Percentiles rank a stretch among this genome's conserved stretches.
phyloP scores from a whole-genome alignment of 1,139 yeast genomes.

The Saccharomyces pastorianus region DNA sequence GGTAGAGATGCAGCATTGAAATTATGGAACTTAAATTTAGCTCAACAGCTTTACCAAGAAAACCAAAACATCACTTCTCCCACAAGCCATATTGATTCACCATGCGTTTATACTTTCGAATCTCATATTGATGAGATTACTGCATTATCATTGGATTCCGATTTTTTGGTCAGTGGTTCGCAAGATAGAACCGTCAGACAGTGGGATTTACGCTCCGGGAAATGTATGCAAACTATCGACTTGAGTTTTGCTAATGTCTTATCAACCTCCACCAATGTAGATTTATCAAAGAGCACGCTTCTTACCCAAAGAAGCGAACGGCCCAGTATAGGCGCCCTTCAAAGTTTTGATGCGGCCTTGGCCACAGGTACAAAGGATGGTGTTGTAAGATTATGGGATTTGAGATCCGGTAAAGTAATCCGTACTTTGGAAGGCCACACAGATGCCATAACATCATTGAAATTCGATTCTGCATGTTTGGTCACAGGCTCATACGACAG shows the following conservation, averaged over 20 bases:
- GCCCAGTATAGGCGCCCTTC: slow-evolving; percentile 25
- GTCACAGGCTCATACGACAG: slow-evolving; percentile 61
- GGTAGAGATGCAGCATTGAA: slow-evolving; percentile 54
- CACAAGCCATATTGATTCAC: slow-evolving; percentile 8
- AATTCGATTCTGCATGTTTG: slow-evolving; percentile 56
- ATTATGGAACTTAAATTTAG: slow-evolving; percentile 46
- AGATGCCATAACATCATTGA: slow-evolving; percentile 59
- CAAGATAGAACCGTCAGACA: slow-evolving; percentile 77
- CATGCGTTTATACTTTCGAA: slow-evolving; percentile 43
- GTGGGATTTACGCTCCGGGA: slow-evolving; percentile 85
- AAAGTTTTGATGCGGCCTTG: slow-evolving; percentile 60
- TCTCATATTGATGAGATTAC: slow-evolving; percentile 60
- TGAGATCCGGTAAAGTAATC: slow-evolving; percentile 60
- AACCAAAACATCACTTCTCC: slow-evolving; percentile 27
- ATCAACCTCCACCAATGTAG: slow-evolving; percentile 6
- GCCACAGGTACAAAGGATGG: slow-evolving; percentile 78
- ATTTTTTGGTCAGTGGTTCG: slow-evolving; percentile 66
- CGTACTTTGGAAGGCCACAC: slow-evolving; percentile 63
- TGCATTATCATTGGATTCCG: slow-evolving; percentile 52
- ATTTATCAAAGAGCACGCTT: slow-evolving; percentile 8
- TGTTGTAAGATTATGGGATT: slow-evolving; percentile 65
- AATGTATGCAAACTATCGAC: slow-evolving; percentile 34
- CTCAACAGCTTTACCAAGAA: slow-evolving; percentile 20
- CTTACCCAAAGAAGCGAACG: slow-evolving; percentile 7
- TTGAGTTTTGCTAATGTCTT: slow-evolving; percentile 18